These are phyloP conservation scores for Puccinia hordei DNA, from an alignment of 1,284 basidiomycete species.

Conservation along the genomic window DNA sequence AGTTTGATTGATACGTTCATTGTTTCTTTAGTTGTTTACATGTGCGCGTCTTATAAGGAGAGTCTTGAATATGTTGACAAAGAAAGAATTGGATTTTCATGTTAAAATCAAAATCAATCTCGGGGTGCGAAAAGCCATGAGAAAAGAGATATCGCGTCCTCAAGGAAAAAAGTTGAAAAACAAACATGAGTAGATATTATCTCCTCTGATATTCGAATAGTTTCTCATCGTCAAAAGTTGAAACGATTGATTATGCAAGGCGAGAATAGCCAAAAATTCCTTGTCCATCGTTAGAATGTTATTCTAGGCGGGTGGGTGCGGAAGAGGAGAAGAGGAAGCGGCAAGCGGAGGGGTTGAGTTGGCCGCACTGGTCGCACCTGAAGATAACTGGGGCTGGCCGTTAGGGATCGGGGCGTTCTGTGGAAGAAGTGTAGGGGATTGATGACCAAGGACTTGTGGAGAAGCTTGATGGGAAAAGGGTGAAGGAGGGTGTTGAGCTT, in stretches of 20 bases:
- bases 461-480: conserved; percentile 36
- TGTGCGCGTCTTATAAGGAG: not conserved
- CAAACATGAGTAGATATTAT: too few species aligned
- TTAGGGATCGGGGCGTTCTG: conserved; percentile 17
- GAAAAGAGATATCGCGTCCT: not conserved
- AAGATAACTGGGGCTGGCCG: conserved; percentile 22
- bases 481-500: conserved; percentile 15
- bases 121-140: not conserved
- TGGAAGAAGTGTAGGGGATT: conserved; percentile 13
- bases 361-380: conserved; percentile 7
- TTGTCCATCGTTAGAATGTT: not conserved
- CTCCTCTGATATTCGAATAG: not conserved
- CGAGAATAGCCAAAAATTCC: not conserved
- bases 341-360: conserved; percentile 36
- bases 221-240: not conserved
- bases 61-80: not conserved
- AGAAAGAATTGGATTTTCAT: not conserved
- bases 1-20: not conserved
- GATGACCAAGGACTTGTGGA: conserved; percentile 8
- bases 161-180: not conserved
- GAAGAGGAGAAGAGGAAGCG: conserved; percentile 25
- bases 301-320: conserved; percentile 18
- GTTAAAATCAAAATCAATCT: conserved; percentile 2
- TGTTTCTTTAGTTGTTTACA: too few species aligned
- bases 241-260: not conserved